Conservation (phyloP, 331 rosid species). For the Erythrophleum ivorense region DNA sequence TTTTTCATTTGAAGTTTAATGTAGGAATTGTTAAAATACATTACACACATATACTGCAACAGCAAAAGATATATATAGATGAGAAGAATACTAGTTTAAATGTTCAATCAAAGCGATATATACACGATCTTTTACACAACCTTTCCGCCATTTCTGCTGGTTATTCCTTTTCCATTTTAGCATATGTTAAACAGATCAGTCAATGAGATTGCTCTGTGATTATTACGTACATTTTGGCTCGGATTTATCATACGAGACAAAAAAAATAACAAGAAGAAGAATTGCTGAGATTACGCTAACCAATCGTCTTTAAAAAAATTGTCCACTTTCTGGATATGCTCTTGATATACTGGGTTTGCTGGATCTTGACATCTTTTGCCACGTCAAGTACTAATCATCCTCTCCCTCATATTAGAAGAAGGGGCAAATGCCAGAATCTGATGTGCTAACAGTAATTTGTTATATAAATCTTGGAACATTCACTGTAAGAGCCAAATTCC, state of each 20-base stretch:
- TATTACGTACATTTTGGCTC: neutral
- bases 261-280: conserved; percentile 21
- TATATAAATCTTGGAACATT: conserved; percentile 21
- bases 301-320: neutral
- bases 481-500: neutral
- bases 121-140: too few species aligned
- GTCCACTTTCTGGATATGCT: neutral
- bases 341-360: neutral
- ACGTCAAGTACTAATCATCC: too few species aligned
- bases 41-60: too few species aligned
- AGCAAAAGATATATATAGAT: too few species aligned
- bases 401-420: too few species aligned
- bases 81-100: neutral
- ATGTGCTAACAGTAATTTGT: neutral
- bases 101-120: too few species aligned
- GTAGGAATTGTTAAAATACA: neutral
- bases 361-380: neutral
- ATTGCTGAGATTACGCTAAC: conserved; percentile 21
- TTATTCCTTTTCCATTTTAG: neutral
- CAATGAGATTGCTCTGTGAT: conserved; percentile 1
- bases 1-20: neutral
- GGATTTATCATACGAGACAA: conserved; percentile 28
- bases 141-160: too few species aligned
- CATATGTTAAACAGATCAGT: neutral
- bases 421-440: neutral